Percentiles rank a stretch among this genome's conserved stretches.
Evolutionary conservation across 192 early-diverging fungal genomes (phyloP).

Genomic region (Piromyces sp.): DNA sequence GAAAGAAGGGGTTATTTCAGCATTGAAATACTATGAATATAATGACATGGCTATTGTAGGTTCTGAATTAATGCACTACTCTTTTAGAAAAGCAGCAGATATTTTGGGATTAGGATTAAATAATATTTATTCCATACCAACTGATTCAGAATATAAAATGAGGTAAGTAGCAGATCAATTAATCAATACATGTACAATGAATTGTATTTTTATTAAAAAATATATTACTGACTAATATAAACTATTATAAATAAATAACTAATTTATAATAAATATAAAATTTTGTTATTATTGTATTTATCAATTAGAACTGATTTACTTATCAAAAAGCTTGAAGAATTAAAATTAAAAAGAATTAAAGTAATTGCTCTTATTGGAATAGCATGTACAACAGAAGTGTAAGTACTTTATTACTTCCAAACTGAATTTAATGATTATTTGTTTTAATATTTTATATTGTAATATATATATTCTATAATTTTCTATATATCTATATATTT

Average conservation of each 20-base stretch:
- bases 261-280: too few species aligned
- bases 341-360: constrained; percentile 11
- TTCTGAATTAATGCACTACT: constrained; percentile 29
- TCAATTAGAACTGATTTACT: constrained; percentile 20
- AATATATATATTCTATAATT: too few species aligned
- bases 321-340: constrained; percentile 12
- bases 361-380: constrained; percentile 30
- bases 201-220: too few species aligned
- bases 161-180: too few species aligned
- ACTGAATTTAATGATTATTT: too few species aligned
- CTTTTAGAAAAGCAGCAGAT: constrained; percentile 41
- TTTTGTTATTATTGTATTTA: too few species aligned
- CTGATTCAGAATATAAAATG: constrained; percentile 24
- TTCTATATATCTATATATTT: too few species aligned
- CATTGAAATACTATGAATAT: constrained; percentile 23
- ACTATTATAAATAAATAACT: too few species aligned
- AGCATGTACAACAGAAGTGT: constrained; percentile 33
- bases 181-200: too few species aligned
- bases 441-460: too few species aligned
- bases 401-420: too few species aligned
- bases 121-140: constrained; percentile 19
- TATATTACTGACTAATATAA: too few species aligned
- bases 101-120: constrained; percentile 32
- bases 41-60: constrained; percentile 28
- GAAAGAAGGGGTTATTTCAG: constrained; percentile 24